These are phyloP conservation scores for Calamus simplicifolius DNA, from an alignment of 176 grass and related monocot genomes.

Conservation along the genomic window DNA sequence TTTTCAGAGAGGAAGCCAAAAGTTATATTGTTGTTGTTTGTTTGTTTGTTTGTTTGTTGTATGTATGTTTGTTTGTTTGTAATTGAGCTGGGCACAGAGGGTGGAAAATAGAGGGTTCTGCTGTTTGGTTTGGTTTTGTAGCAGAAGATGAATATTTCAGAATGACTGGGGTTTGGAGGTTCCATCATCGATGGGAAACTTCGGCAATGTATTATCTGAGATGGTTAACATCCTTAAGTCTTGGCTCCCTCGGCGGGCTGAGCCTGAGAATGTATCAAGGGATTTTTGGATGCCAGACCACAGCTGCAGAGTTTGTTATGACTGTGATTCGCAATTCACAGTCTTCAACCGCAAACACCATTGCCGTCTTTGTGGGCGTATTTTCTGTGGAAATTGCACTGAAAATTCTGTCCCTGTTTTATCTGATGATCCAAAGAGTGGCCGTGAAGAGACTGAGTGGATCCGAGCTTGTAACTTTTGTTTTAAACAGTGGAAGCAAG, in stretches of 20 bases:
- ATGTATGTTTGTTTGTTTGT: too few relatives aligned
- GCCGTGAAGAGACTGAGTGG: slow-evolving; percentile 40
- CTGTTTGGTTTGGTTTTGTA: too few relatives aligned
- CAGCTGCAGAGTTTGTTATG: slow-evolving; percentile 84
- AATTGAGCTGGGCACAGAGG: too few relatives aligned
- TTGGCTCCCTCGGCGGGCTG: slow-evolving; percentile 48
- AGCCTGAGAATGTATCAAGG: slow-evolving; percentile 66
- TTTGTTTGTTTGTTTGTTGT: too few relatives aligned
- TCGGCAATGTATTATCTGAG: slow-evolving; percentile 47
- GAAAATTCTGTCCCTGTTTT: slow-evolving; percentile 56
- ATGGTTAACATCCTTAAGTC: slow-evolving; percentile 63
- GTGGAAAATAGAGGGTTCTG: too few relatives aligned
- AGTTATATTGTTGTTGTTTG: too few relatives aligned
- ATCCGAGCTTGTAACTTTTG: slow-evolving; percentile 85
- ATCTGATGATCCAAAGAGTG: slow-evolving; percentile 24
- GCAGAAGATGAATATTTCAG: not conserved
- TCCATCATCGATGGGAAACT: slow-evolving; percentile 38
- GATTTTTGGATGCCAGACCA: slow-evolving; percentile 97
- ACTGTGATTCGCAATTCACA: slow-evolving; percentile 80
- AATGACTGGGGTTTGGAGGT: not conserved
- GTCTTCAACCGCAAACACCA: slow-evolving; percentile 89
- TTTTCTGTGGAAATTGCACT: slow-evolving; percentile 92
- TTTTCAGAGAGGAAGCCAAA: too few relatives aligned
- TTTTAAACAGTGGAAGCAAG: slow-evolving; percentile 79
- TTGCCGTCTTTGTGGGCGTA: slow-evolving; percentile 79